A percentile compares a stretch with the other conserved stretches of the same genome.
phyloP scores from a whole-genome alignment of 1,139 yeast genomes.

The Kazachstania sp. region DNA sequence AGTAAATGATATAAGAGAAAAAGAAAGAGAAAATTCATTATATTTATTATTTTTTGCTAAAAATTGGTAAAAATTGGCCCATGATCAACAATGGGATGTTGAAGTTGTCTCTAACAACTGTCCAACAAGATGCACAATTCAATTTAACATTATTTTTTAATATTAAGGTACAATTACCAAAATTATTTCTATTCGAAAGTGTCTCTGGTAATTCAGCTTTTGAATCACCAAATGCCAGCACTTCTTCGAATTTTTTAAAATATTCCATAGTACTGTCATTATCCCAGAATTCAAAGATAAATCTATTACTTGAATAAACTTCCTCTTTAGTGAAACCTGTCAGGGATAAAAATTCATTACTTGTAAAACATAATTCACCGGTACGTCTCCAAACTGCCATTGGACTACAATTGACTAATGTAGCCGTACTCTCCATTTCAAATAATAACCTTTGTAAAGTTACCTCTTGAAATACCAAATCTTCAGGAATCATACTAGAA shows the following conservation, averaged over 20 bases:
- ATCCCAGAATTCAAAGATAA: constrained; percentile 74
- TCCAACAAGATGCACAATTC: constrained; percentile 74
- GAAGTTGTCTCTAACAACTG: constrained; percentile 79
- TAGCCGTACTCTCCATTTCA: constrained; percentile 48
- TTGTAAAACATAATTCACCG: constrained; percentile 65
- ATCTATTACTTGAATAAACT: constrained; percentile 6
- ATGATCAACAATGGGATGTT: constrained; percentile 91
- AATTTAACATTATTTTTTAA: constrained; percentile 32
- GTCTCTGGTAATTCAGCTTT: constrained; percentile 6
- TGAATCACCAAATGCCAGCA: constrained; percentile 60
- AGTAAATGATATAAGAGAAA: neutral
- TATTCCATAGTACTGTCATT: constrained; percentile 77
- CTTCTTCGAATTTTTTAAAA: constrained; percentile 64
- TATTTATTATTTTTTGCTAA: constrained; percentile 7
- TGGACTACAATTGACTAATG: constrained; percentile 51
- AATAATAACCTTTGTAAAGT: constrained; percentile 59
- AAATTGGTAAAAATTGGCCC: constrained; percentile 78
- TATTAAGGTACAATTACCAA: constrained; percentile 72
- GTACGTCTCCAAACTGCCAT: constrained; percentile 73
- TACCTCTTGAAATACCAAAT: constrained; percentile 56
- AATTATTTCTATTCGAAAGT: constrained; percentile 3
- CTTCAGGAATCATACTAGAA: constrained; percentile 57
- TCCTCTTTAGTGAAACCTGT: constrained; percentile 39
- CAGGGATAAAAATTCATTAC: constrained; percentile 56
- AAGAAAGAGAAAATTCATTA: neutral